Conservation (phyloP, 352 stramenopile species). For the Thalassiosira exigua region DNA sequence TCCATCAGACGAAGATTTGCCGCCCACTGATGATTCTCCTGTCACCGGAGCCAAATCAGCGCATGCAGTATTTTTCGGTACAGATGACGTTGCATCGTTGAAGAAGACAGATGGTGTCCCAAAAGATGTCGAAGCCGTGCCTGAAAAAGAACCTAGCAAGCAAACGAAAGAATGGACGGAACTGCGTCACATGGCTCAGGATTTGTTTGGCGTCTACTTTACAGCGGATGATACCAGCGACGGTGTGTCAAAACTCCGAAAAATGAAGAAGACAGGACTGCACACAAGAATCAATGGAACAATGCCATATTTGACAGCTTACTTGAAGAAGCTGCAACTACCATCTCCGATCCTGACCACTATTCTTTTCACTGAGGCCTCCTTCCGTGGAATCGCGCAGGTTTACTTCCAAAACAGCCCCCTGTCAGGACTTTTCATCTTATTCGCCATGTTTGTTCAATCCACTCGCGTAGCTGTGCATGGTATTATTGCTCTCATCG, state of each 20-base stretch:
- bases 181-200: constrained; percentile 4
- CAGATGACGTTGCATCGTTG: no score
- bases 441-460: constrained; percentile 54
- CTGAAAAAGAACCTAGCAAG: no score
- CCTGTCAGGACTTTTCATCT: constrained; percentile 41
- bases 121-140: no score
- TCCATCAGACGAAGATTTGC: no score
- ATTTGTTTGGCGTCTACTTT: constrained; percentile 15
- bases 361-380: constrained; percentile 25
- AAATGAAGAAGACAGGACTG: background rate
- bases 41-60: no score
- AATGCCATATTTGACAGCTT: constrained; percentile 20
- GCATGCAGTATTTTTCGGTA: no score
- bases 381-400: constrained; percentile 28
- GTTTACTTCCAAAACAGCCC: constrained; percentile 63
- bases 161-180: constrained; percentile 2
- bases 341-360: background rate
- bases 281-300: constrained; percentile 24
- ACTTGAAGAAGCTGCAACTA: background rate
- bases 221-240: constrained; percentile 11
- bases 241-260: constrained; percentile 11
- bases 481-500: constrained; percentile 39
- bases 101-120: no score
- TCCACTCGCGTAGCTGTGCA: constrained; percentile 42
- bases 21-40: no score